phyloP scores from a whole-genome alignment of 345 rosid species.

The Heritiera fomes region DNA sequence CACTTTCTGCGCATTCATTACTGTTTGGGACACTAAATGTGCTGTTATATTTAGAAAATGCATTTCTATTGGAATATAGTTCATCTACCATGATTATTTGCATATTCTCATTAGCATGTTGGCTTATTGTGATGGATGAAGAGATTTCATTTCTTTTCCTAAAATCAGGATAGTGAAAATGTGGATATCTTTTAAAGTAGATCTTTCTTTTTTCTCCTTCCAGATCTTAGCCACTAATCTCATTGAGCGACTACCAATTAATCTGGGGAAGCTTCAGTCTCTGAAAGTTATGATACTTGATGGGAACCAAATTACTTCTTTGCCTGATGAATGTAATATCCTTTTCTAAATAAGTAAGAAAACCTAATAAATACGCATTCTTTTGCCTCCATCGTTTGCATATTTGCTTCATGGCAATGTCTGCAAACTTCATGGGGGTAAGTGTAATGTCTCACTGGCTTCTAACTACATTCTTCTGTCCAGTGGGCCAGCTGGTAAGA shows the following conservation, averaged over 20 bases:
- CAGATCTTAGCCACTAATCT: conserved; percentile 75
- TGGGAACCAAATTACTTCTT: conserved; percentile 67
- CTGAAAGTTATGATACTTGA: conserved; percentile 84
- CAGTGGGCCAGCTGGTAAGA: conserved; percentile 95
- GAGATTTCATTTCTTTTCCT: neutral
- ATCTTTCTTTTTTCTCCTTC: conserved; percentile 17
- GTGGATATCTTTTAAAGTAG: conserved; percentile 14
- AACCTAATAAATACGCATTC: conserved; percentile 12
- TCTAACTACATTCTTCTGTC: conserved; percentile 19
- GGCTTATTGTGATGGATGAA: neutral
- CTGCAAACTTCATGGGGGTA: conserved; percentile 18
- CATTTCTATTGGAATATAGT: too few relatives aligned
- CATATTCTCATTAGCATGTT: neutral
- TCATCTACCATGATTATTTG: too few relatives aligned
- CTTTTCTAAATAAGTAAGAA: conserved; percentile 39
- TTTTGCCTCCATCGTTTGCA: conserved; percentile 21
- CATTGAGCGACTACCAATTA: conserved; percentile 69
- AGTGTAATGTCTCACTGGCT: conserved; percentile 4
- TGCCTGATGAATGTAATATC: conserved; percentile 92
- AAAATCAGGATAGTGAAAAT: neutral
- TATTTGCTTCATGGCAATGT: conserved; percentile 19
- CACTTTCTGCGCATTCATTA: too few relatives aligned
- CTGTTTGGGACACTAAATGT: too few relatives aligned
- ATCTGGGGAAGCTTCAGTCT: conserved; percentile 86
- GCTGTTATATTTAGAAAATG: too few relatives aligned